Evolutionary conservation across 768 basidiomycete genomes (phyloP), one percentile per base, ranked within the genome.

Genomic region (Pulveroboletus ravenelii): DNA sequence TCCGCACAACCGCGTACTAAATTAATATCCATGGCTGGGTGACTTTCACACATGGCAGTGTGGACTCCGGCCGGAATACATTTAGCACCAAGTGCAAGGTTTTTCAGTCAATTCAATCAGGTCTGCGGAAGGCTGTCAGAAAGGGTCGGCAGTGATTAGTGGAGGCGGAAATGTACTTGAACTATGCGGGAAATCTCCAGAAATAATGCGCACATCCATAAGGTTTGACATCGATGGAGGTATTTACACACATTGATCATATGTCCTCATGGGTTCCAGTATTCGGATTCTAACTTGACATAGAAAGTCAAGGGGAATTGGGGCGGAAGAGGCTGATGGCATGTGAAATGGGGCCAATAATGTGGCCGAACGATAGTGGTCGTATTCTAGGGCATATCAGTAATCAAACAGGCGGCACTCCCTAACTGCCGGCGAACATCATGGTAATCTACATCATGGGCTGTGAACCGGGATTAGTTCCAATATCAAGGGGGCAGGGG

Each of bases 371-470:
- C 31, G 41, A 46, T 41, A 31, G 38, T 52, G 17, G 13, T 34
- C 23, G 39, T 45, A 54, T 46, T 55, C 53, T 70, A 68, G 35
- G 52, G 13, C 27, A 66, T 58, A 50, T 66, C 62, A 38, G 72
- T 73, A 41, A 85, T 58, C 27, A 88, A 64, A 64, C 84, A 86
- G 23, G 85, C 82, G 41, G 80, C 87, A 60, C 89, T 89, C 9
- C 89, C 91, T 7, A 97, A 73, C 52, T 93, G 85, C 56, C 90
- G 73, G 59, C 96, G 77, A 45, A 97, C 78, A 67, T 98, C 96
- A 54, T 96, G 89, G 66, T 90, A 87, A 71, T 99, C 96, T 39
- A 99, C 94, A 68, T 99, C 96, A 63, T 98, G 96, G 13, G 96
- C 95, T 99, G 68, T 35, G 49, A 38, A 48, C 35, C 3, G n/a